Percentiles rank a stretch among this genome's conserved stretches.
Evolutionary conservation across 345 rosid genomes (phyloP).

Genomic region (Eucalyptus caleyi): DNA sequence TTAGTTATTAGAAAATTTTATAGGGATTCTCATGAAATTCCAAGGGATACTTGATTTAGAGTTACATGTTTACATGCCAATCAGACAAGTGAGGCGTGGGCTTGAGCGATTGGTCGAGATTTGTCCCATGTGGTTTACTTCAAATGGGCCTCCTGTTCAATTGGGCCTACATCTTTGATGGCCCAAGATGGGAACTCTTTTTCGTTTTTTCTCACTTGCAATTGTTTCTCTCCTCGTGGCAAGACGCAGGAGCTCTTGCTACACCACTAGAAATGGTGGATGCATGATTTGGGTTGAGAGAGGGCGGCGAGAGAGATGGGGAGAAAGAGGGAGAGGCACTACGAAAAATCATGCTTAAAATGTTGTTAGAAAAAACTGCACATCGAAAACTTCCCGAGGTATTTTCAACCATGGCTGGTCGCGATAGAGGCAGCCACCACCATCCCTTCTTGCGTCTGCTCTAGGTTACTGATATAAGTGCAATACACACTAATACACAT

Average conservation of each 20-base stretch:
- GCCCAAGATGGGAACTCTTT: background rate
- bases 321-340: background rate
- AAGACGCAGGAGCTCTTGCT: background rate
- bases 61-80: background rate
- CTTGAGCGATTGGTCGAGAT: background rate
- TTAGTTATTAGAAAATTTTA: background rate
- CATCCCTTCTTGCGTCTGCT: background rate
- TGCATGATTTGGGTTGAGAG: background rate
- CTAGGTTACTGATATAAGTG: background rate
- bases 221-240: background rate
- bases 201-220: background rate
- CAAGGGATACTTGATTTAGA: background rate
- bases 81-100: background rate
- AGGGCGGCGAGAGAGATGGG: background rate
- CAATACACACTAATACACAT: no score
- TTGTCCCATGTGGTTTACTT: background rate
- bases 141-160: background rate
- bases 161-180: background rate
- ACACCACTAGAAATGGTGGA: background rate
- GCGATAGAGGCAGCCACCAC: background rate
- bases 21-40: background rate
- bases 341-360: background rate
- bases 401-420: background rate
- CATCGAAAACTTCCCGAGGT: rapidly evolving
- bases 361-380: background rate